Evolutionary conservation across 768 basidiomycete species (phyloP).

Genomic region (Gymnopilus junonius): DNA sequence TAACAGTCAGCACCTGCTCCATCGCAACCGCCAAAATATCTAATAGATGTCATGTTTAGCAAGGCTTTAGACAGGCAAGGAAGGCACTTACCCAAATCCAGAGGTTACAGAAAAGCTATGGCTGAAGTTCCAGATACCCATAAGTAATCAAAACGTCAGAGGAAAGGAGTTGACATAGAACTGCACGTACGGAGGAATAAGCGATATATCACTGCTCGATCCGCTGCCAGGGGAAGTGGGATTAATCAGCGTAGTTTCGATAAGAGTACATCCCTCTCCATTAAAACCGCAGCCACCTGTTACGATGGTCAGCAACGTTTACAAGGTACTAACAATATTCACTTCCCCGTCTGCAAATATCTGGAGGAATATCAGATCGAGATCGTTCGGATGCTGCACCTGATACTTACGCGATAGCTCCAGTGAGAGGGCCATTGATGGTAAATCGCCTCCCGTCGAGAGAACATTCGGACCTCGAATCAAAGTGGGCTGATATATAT

Average conservation of each 20-base stretch:
- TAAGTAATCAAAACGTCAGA: not conserved
- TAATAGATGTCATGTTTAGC: constrained; percentile 11
- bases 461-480: constrained; percentile 29
- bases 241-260: constrained; percentile 40
- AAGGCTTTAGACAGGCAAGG: not conserved
- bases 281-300: constrained; percentile 32
- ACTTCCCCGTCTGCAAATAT: constrained; percentile 8
- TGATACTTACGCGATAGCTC: constrained; percentile 38
- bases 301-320: not conserved
- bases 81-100: constrained; percentile 39
- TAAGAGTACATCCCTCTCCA: constrained; percentile 26
- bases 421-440: constrained; percentile 24
- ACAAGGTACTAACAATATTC: not conserved
- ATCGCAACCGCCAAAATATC: constrained; percentile 48
- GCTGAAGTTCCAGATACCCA: constrained; percentile 12
- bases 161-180: not conserved
- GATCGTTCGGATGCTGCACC: not conserved
- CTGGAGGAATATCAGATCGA: not conserved
- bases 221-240: constrained; percentile 18
- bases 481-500: constrained; percentile 28
- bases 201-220: constrained; percentile 24
- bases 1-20: constrained; percentile 47
- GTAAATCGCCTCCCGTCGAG: constrained; percentile 18
- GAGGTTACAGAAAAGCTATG: constrained; percentile 43
- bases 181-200: constrained; percentile 41